Evolutionary conservation across 495 filamentous ascomycete species (phyloP).

Genomic region (Emericellopsis terricola): DNA sequence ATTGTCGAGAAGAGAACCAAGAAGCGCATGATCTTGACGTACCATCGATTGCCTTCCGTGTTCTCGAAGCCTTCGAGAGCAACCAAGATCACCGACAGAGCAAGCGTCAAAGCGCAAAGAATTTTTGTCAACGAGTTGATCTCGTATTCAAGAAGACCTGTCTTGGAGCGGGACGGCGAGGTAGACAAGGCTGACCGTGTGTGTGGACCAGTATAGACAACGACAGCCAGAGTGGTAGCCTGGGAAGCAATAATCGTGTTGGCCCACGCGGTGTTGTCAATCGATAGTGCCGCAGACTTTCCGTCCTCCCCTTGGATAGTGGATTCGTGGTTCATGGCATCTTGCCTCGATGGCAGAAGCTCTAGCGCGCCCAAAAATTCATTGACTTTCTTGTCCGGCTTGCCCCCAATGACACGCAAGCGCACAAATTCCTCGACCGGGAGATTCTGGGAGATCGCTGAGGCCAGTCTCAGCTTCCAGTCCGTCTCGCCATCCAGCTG

Average conservation of each 20-base stretch:
- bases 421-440: conserved; percentile 47
- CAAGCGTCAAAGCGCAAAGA: conserved; percentile 70
- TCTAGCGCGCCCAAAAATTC: conserved; percentile 81
- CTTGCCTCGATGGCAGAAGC: conserved; percentile 25
- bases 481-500: conserved; percentile 98
- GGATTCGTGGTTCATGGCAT: conserved; percentile 14
- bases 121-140: conserved; percentile 99
- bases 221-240: conserved; percentile 66
- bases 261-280: conserved; percentile 97
- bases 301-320: conserved; percentile 6
- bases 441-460: conserved; percentile 62
- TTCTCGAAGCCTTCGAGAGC: conserved; percentile 65
- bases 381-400: conserved; percentile 82
- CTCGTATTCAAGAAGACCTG: conserved; percentile 82
- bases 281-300: conserved; percentile 57
- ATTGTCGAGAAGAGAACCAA: conserved; percentile 97
- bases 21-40: conserved; percentile 87
- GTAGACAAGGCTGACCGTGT: conserved; percentile 91
- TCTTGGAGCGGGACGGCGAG: conserved; percentile 77
- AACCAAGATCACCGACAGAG: conserved; percentile 79
- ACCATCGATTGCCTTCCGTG: conserved; percentile 52
- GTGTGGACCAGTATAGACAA: conserved; percentile 89
- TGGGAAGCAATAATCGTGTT: conserved; percentile 95
- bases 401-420: conserved; percentile 63
- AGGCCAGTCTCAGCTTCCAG: conserved; percentile 89